Base-by-base conservation (phyloP, 345 rosid genomes). In the Mallotus nudiflorus region DNA sequence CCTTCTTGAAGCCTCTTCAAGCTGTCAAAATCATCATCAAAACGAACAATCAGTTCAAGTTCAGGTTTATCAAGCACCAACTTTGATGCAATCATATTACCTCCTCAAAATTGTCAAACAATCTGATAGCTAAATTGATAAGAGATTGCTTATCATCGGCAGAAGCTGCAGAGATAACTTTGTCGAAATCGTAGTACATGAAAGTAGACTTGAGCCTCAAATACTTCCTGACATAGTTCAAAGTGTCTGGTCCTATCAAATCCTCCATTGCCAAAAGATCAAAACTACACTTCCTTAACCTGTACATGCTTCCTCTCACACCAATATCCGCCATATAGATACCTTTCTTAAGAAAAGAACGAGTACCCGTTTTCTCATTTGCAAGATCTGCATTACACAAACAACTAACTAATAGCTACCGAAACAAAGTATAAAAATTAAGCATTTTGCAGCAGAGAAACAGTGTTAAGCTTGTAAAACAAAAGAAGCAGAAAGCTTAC, bases 261-360 rank as follows among this genome's bases (percentile, higher is more conserved):
- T 88, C 97, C 57, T 76, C 97, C 95, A 90, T 77, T 12, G 98
- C 98, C 29, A 88, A 65, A 14, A 88, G 86, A 86, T 91, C 96
- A 69, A 91, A 89, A 18, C 95, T 89, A 53, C 84, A 81, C 73
- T 85, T 91, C 79, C 77, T 88, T 24, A 93, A 67, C 86, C 96
- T 86, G 45, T 82, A 84, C 63, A 60, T 83, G 65, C 95, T 84
- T 6, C 87, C 88, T 78, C 84, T 68, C 2, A 82, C 69, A 63
- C 89, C 91, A 12, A 90, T 84, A 65, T 94, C 74, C 7, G 93
- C 89, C 35, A 91, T 68, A 49, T 84, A 91, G 6, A 91, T 63
- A 40, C 91, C 95, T 33, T 76, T 86, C 84, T 82, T 88, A 42
- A 90, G 68, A 63, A 90, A 94, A 1, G 96, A 75, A 54, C 66